Percentiles rank a stretch among this genome's conserved stretches.
Evolutionary conservation across 305 asterid genomes (phyloP).

Genomic region (Fraxinus paxiana): DNA sequence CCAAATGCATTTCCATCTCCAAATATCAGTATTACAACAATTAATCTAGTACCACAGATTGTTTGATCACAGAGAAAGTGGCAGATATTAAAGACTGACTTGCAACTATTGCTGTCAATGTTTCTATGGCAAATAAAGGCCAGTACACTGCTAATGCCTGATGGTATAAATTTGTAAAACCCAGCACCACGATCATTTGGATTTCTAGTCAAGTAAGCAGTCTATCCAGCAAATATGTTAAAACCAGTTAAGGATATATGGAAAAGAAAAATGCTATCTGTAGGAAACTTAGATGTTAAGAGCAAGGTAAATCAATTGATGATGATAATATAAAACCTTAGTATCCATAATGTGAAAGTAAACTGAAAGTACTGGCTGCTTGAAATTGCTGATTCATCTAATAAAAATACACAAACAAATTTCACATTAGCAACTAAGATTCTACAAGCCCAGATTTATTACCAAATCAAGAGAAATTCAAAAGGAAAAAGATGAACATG

Average conservation of each 20-base stretch:
- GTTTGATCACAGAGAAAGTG: slow-evolving; percentile 43
- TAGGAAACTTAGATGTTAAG: background rate
- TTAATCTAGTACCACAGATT: slow-evolving; percentile 42
- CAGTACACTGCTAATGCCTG: slow-evolving; percentile 29
- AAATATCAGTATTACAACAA: slow-evolving; percentile 36
- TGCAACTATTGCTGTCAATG: slow-evolving; percentile 41
- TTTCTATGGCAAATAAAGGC: slow-evolving; percentile 38
- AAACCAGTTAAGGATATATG: slow-evolving; percentile 37
- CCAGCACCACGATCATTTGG: slow-evolving; percentile 38
- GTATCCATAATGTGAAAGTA: no score
- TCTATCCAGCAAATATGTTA: slow-evolving; percentile 45
- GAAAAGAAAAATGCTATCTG: slow-evolving; percentile 37
- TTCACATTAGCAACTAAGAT: slow-evolving; percentile 33
- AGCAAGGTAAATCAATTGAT: background rate
- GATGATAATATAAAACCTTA: no score
- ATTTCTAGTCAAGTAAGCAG: slow-evolving; percentile 37
- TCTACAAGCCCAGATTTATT: slow-evolving; percentile 11
- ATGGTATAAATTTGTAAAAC: slow-evolving; percentile 40
- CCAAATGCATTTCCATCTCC: slow-evolving; percentile 46
- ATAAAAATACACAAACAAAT: no score
- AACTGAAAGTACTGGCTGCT: no score
- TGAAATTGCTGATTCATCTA: no score
- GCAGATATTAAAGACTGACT: slow-evolving; percentile 46
- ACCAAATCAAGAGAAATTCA: slow-evolving; percentile 13
- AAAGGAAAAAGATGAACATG: background rate